Evolutionary conservation across 78 protist genomes (phyloP).

Genomic region (Chrysochromulina parva): DNA sequence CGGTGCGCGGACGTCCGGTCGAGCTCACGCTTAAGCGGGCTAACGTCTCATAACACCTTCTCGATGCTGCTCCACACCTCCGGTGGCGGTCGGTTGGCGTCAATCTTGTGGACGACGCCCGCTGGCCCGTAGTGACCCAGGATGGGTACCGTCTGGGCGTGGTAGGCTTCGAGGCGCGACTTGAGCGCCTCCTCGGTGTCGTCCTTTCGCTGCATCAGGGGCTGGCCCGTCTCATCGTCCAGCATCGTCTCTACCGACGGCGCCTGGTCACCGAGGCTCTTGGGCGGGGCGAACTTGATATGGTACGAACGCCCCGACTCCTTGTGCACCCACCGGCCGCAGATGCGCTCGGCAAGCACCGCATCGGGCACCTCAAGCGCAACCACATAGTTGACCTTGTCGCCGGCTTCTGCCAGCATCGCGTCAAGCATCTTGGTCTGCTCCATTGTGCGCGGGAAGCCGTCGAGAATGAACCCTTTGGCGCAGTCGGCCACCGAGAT

Average conservation of each 20-base stretch:
- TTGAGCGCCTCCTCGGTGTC: constrained; percentile 75
- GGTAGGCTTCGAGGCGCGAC: constrained; percentile 65
- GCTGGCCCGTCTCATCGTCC: constrained; percentile 91
- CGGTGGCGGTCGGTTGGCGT: not conserved
- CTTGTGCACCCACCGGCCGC: constrained; percentile 88
- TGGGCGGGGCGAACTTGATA: constrained; percentile 79
- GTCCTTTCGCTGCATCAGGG: constrained; percentile 86
- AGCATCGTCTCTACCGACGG: not conserved
- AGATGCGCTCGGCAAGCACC: constrained; percentile 77
- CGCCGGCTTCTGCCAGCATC: no score
- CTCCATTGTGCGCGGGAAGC: constrained; percentile 93
- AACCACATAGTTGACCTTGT: not conserved
- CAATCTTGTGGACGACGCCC: not conserved
- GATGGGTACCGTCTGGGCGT: constrained; percentile 43
- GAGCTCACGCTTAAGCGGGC: no score
- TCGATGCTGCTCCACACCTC: not conserved
- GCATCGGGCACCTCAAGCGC: constrained; percentile 52
- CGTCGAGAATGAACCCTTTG: constrained; percentile 93
- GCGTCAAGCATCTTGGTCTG: constrained; percentile 73
- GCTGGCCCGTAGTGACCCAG: not conserved
- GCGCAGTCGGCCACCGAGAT: not conserved
- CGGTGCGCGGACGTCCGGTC: no score
- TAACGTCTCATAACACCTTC: not conserved
- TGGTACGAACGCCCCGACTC: constrained; percentile 86
- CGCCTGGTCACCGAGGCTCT: not conserved